These are phyloP conservation scores for Urtica urens DNA, from an alignment of 306 rosid species.

Conservation along the genomic window DNA sequence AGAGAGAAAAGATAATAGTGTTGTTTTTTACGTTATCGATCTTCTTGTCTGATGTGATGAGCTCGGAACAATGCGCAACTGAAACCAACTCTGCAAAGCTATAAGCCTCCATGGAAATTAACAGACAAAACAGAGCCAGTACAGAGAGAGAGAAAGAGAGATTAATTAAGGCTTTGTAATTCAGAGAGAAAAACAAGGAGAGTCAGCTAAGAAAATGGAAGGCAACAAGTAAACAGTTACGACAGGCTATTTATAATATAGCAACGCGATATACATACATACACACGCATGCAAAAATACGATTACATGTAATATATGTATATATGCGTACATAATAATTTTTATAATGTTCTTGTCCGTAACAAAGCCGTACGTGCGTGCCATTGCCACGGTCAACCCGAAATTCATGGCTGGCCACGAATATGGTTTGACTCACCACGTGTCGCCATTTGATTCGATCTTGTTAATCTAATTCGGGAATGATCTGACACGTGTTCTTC, in stretches of 20 bases:
- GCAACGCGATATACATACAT: neutral
- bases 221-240: conserved; percentile 10
- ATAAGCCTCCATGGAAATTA: conserved; percentile 17
- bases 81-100: conserved; percentile 6
- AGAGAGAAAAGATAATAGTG: too few relatives aligned
- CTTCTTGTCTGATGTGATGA: neutral
- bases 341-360: too few relatives aligned
- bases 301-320: neutral
- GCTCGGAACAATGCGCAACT: conserved; percentile 10
- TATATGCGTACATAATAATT: neutral
- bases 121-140: conserved; percentile 7
- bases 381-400: conserved; percentile 47
- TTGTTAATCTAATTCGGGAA: neutral
- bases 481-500: conserved; percentile 10
- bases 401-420: conserved; percentile 25
- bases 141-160: conserved; percentile 11
- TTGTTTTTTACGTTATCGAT: neutral
- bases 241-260: neutral
- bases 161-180: neutral
- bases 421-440: conserved; percentile 7
- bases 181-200: neutral
- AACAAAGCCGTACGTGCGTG: neutral
- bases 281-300: neutral
- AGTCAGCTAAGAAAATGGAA: conserved; percentile 23
- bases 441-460: neutral